Base-by-base conservation (phyloP, 495 filamentous ascomycete genomes). In the Elasticomyces elasticus region DNA sequence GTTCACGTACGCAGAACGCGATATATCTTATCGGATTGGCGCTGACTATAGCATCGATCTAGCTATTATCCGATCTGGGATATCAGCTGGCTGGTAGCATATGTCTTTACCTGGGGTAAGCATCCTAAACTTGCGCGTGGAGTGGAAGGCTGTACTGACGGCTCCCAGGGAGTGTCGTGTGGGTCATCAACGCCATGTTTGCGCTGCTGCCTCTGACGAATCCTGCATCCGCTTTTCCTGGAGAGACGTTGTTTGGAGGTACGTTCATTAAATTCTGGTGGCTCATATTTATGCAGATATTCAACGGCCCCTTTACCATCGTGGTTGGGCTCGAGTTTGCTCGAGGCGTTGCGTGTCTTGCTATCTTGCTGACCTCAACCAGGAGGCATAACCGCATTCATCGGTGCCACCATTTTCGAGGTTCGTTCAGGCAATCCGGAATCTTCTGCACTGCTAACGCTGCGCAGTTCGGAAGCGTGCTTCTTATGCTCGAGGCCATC, bases 341-440 rank as follows among this genome's bases (percentile, higher is more conserved):
- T n/a, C n/a, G n/a, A n/a, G n/a, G n/a, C n/a, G n/a, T n/a, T n/a
- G n/a, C n/a, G n/a, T n/a, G n/a, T n/a, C n/a, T n/a, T n/a, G n/a
- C n/a, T n/a, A n/a, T n/a, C 15, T 15, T 15, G 30, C 30, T 33
- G 30, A 33, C 30, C 7, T 7, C 15, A 33, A 33, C 7, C 30
- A 33, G 30, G 35, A 17, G 84, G 84, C 11, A 73, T 84, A 9
- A 81, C 78, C 0, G 83, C 78, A 4, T 82, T 86, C 55, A 73
- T 86, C 24, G 84, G 84, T n/a, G 79, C 80, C 0, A 84, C 80
- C 0, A 67, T 87, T 3, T 86, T 87, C 62, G 80, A 84, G 60
- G 30, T 33, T 7, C 7, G 30, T 15, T 33, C 30, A 15, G 7
- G 7, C 30, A 15, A 7, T 33, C 30, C 15, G 30, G 7, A 33